Percentiles rank a stretch among this genome's conserved stretches.
Conservation (phyloP, 1,284 basidiomycete genomes). For the Singerocomus inundabilis region DNA sequence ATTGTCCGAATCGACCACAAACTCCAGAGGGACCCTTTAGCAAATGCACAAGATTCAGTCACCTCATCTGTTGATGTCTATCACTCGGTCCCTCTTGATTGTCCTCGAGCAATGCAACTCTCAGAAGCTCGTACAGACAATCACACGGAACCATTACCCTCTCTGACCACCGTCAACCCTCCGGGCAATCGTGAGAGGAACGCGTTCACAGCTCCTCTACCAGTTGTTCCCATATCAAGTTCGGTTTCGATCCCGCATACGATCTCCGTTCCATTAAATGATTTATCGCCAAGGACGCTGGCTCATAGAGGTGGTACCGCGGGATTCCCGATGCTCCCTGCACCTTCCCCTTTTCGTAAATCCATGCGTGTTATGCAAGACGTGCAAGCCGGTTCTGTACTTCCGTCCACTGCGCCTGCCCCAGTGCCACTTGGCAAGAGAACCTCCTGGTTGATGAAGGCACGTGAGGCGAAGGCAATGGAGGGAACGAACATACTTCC, state of each 20-base stretch:
- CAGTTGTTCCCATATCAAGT: constrained; percentile 24
- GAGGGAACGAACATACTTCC: constrained; percentile 50
- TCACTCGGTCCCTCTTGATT: constrained; percentile 39
- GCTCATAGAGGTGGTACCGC: constrained; percentile 36
- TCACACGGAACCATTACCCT: constrained; percentile 25
- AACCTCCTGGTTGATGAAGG: constrained; percentile 76
- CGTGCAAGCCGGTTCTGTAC: constrained; percentile 35
- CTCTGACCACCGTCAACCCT: constrained; percentile 5
- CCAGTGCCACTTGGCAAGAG: constrained; percentile 52
- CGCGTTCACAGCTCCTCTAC: constrained; percentile 33
- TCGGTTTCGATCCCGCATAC: constrained; percentile 11
- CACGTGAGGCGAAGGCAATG: constrained; percentile 69
- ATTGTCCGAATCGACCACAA: neutral
- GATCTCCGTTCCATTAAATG: constrained; percentile 32
- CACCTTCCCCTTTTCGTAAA: constrained; percentile 66
- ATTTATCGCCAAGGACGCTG: constrained; percentile 26
- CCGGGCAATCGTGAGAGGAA: constrained; percentile 18
- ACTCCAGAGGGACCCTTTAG: neutral
- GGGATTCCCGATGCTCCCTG: constrained; percentile 58
- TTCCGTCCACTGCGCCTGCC: constrained; percentile 43
- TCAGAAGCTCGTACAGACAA: constrained; percentile 3
- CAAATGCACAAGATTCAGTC: neutral
- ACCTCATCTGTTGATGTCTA: constrained; percentile 35
- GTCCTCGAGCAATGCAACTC: constrained; percentile 24
- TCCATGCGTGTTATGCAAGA: constrained; percentile 55